Evolutionary conservation across 2,329 filamentous ascomycete species (phyloP), one percentile per base, ranked within the genome.

Genomic region (Cytospora paraplurivora): DNA sequence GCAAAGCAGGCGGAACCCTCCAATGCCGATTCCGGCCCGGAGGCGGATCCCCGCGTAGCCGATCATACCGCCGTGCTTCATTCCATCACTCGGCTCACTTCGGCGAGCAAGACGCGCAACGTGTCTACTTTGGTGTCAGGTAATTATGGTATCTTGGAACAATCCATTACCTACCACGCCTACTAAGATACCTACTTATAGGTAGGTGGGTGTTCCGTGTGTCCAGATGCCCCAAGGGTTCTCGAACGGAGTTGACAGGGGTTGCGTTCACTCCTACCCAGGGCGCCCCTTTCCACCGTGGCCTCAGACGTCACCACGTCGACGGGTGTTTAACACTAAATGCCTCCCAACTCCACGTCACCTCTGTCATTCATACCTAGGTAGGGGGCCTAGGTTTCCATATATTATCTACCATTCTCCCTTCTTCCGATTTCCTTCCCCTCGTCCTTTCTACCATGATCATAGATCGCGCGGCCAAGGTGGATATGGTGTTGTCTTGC

Each of bases 291-390:
- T 41, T n/a, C 38, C 15, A 41, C 15, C 17, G 10, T 19, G 11
- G 44, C 44, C 44, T 21, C 44, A 47, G 44, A 19, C 44, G 44
- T 47, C 44, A 47, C 44, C n/a, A 21, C 44, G n/a, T 47, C n/a
- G 2, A 8, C n/a, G 3, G 7, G 38, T 37, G 35, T 13, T 6
- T 10, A 13, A 13, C 7, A 37, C 35, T 13, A 8, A 37, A 37
- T 37, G 27, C 35, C 12, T 13, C 8, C 35, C 35, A 37, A 37
- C 35, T 37, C 13, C 13, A 41, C 1, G 38, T 15, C 15, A 3
- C 7, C 17, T 17, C n/a, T 21, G 1, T 10, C 7, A 12, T n/a
- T n/a, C n/a, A n/a, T n/a, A n/a, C n/a, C n/a, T n/a, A n/a, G n/a
- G n/a, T n/a, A n/a, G n/a, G n/a, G n/a, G n/a, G n/a, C n/a, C n/a